Evolutionary conservation across 108 stramenopile species (phyloP).

Genomic region (Skeletonema marinoi): DNA sequence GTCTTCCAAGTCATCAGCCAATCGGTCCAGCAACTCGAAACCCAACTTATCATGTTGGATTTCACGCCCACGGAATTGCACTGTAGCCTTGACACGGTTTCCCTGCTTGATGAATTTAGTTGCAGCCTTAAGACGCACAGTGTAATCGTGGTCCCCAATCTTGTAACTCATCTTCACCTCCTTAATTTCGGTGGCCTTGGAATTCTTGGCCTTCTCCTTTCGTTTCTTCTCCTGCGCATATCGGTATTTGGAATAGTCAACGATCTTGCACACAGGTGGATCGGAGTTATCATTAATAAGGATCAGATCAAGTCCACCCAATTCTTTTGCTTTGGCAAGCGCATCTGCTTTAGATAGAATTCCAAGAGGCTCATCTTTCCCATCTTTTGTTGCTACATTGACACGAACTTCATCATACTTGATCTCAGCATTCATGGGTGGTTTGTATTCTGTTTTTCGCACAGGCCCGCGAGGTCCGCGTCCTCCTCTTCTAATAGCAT

Average conservation of each 20-base stretch:
- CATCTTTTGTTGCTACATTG: conserved; percentile 44
- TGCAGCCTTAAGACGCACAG: conserved; percentile 86
- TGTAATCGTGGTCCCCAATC: conserved; percentile 95
- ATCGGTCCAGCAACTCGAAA: conserved; percentile 64
- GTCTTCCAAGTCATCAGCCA: conserved; percentile 69
- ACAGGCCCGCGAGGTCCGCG: conserved; percentile 36
- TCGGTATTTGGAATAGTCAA: conserved; percentile 93
- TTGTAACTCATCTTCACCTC: conserved; percentile 97
- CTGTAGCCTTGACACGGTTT: conserved; percentile 86
- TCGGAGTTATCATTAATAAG: conserved; percentile 89
- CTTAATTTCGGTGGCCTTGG: conserved; percentile 92
- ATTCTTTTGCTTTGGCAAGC: conserved; percentile 84
- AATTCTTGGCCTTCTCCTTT: conserved; percentile 94
- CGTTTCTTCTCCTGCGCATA: conserved; percentile 92
- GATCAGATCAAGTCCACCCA: conserved; percentile 89
- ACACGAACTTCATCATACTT: conserved; percentile 67
- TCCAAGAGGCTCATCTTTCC: conserved; percentile 90
- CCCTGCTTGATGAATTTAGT: conserved; percentile 86
- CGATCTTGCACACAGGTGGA: conserved; percentile 95
- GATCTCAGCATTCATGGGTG: conserved; percentile 88
- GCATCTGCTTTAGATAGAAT: conserved; percentile 86
- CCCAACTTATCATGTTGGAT: conserved; percentile 82
- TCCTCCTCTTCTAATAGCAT: conserved; percentile 46
- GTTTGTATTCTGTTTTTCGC: conserved; percentile 53
- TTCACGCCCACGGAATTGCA: conserved; percentile 84